Evolutionary conservation across 2,329 filamentous ascomycete species (phyloP).

Genomic region (Fonsecaea pugnacius): DNA sequence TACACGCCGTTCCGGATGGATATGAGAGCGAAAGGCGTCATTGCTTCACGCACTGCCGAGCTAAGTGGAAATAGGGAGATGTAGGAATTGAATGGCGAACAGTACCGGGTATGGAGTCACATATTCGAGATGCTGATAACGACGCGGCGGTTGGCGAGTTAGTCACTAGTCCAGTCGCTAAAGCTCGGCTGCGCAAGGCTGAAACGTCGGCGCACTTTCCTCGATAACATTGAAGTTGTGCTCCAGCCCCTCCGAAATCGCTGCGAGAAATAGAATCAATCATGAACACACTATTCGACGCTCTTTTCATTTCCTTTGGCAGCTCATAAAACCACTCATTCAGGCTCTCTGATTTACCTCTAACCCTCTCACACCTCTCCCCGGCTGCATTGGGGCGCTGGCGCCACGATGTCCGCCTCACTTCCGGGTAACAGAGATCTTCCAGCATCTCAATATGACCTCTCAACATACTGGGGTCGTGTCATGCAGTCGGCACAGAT

Average conservation of each 20-base stretch:
- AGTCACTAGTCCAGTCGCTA: not conserved
- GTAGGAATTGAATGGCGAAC: not conserved
- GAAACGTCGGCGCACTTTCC: slow-evolving; percentile 12
- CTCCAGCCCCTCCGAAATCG: slow-evolving; percentile 1
- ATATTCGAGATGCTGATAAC: not conserved
- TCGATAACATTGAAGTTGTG: not conserved
- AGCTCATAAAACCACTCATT: not conserved
- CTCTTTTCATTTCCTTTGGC: not conserved
- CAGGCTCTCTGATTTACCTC: not conserved
- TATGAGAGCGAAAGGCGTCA: slow-evolving; percentile 2
- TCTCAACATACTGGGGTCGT: slow-evolving; percentile 91
- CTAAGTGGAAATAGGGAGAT: slow-evolving; percentile 7
- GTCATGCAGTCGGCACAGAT: slow-evolving; percentile 88
- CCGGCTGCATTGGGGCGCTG: slow-evolving; percentile 14
- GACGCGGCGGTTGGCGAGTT: no score
- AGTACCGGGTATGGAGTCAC: not conserved
- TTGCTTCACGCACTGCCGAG: slow-evolving; percentile 12
- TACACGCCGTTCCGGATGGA: slow-evolving; percentile 21
- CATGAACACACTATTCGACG: not conserved
- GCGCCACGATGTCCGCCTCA: slow-evolving; percentile 61
- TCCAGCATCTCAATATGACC: slow-evolving; percentile 88
- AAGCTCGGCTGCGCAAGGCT: slow-evolving; percentile 1
- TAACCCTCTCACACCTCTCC: not conserved
- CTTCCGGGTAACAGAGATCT: slow-evolving; percentile 74
- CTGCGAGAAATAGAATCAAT: not conserved